Evolutionary conservation across 2,329 filamentous ascomycete genomes (phyloP).

Genomic region (Phialocephala sp.): DNA sequence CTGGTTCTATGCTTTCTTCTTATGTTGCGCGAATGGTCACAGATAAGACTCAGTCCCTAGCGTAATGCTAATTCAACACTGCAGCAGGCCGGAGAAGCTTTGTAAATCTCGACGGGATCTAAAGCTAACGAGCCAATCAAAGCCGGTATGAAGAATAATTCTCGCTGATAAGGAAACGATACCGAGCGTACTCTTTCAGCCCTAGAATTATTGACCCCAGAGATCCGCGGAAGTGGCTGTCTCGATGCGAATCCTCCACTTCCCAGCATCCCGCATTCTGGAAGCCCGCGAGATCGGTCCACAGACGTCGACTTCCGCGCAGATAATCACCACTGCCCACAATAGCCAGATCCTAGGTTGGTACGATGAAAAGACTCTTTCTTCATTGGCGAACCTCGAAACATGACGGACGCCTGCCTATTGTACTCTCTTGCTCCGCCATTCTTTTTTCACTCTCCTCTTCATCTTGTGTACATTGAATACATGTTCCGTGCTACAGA

Average conservation of each 20-base stretch:
- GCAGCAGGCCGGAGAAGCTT: conserved; percentile 17
- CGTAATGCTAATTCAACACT: neutral
- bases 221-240: conserved; percentile 31
- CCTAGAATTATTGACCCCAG: neutral
- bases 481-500: neutral
- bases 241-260: conserved; percentile 9
- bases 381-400: conserved; percentile 13
- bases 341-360: neutral
- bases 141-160: neutral
- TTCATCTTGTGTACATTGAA: neutral
- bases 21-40: conserved; percentile 14
- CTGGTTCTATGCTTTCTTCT: conserved; percentile 6
- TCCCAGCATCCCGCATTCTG: conserved; percentile 24
- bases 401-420: conserved; percentile 12
- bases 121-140: conserved; percentile 21
- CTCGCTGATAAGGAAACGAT: conserved; percentile 23
- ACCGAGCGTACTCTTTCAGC: neutral
- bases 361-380: neutral
- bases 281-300: conserved; percentile 18
- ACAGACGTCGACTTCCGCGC: conserved; percentile 21
- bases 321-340: conserved; percentile 23
- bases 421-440: conserved; percentile 2
- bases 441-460: neutral
- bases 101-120: conserved; percentile 14
- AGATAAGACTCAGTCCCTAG: conserved; percentile 23